Conservation (phyloP, 805 yeast species). For the Wickerhamiella sorbophila region DNA sequence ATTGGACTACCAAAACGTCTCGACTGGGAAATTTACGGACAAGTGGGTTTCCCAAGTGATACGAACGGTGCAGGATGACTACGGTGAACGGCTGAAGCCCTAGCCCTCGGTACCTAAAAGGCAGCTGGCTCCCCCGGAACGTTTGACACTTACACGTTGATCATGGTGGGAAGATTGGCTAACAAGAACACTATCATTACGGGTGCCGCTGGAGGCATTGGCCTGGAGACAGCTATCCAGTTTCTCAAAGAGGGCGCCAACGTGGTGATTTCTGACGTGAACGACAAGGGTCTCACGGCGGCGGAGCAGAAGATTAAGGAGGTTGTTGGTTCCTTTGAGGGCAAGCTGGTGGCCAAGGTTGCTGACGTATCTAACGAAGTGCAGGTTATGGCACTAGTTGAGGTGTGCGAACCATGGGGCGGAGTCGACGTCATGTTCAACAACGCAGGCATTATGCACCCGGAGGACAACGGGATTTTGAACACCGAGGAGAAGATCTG, state of each 20-base stretch:
- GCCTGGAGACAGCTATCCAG: conserved; percentile 40
- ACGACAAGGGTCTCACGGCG: conserved; percentile 30
- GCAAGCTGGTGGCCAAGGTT: conserved; percentile 37
- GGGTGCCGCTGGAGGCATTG: conserved; percentile 30
- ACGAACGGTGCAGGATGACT: too few species aligned
- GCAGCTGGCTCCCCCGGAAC: too few species aligned
- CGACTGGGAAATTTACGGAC: too few species aligned
- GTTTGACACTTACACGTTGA: too few species aligned
- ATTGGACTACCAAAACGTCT: too few species aligned
- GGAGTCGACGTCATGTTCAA: conserved; percentile 69
- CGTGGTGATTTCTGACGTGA: conserved; percentile 73
- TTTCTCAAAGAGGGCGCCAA: conserved; percentile 81
- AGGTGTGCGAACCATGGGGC: conserved; percentile 56
- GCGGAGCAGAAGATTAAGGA: conserved; percentile 55
- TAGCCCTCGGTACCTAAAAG: too few species aligned
- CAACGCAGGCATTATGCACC: conserved; percentile 65
- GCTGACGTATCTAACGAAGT: conserved; percentile 25
- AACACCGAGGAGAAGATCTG: conserved; percentile 25
- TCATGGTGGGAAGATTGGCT: conserved; percentile 22
- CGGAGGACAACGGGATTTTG: conserved; percentile 22
- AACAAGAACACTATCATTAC: conserved; percentile 36
- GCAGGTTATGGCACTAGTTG: conserved; percentile 24
- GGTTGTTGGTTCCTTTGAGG: conserved; percentile 56
- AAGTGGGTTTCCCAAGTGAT: too few species aligned
- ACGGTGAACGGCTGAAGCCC: too few species aligned